Conservation (phyloP, 2,329 filamentous ascomycete species). For the Cordyceps cateniannulata region DNA sequence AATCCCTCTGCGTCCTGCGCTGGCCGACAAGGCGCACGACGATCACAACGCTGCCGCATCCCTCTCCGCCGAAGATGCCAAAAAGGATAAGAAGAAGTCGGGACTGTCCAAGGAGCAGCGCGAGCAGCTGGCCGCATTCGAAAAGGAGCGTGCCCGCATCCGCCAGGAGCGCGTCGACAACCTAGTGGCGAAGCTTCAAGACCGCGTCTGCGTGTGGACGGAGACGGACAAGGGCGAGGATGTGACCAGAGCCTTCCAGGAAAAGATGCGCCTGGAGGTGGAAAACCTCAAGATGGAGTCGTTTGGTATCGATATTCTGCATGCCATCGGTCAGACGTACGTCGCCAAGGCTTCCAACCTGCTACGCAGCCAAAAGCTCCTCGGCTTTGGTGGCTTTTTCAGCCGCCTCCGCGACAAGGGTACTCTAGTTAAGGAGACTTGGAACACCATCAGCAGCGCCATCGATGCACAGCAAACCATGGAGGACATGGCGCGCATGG, state of each 20-base stretch:
- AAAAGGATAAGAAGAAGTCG: slow-evolving; percentile 75
- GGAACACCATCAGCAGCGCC: slow-evolving; percentile 93
- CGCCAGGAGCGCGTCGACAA: slow-evolving; percentile 87
- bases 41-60: slow-evolving; percentile 62
- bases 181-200: slow-evolving; percentile 75
- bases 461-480: slow-evolving; percentile 98
- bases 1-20: slow-evolving; percentile 73
- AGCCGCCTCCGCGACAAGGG: slow-evolving; percentile 93
- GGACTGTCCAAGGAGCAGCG: slow-evolving; percentile 85
- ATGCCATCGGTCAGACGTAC: slow-evolving; percentile 91
- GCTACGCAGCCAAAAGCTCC: slow-evolving; percentile 92
- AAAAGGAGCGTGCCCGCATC: slow-evolving; percentile 74
- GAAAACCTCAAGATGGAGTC: slow-evolving; percentile 99
- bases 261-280: slow-evolving; percentile 89
- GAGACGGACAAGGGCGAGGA: slow-evolving; percentile 87
- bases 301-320: slow-evolving; percentile 91
- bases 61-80: slow-evolving; percentile 50
- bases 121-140: slow-evolving; percentile 83
- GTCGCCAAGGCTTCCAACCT: slow-evolving; percentile 79
- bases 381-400: slow-evolving; percentile 94
- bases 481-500: slow-evolving; percentile 96
- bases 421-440: slow-evolving; percentile 93
- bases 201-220: slow-evolving; percentile 90
- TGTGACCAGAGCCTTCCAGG: slow-evolving; percentile 83
- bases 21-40: slow-evolving; percentile 78